phyloP scores from a whole-genome alignment of 495 filamentous ascomycete genomes.

The Penicillium herquei region DNA sequence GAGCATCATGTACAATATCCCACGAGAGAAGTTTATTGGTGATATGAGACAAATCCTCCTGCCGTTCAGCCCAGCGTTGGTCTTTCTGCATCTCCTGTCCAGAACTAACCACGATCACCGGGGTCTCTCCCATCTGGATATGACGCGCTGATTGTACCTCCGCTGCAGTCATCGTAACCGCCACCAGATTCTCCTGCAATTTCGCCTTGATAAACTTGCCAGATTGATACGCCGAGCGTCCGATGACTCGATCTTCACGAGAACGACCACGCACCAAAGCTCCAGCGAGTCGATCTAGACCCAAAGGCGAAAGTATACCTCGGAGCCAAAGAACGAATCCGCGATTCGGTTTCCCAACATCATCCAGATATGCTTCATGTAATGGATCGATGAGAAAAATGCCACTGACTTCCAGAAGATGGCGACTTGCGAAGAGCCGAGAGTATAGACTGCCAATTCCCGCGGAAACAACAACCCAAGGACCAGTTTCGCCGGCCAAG shows the following conservation, averaged over 20 bases:
- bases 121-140: slow-evolving; percentile 72
- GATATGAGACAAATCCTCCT: slow-evolving; percentile 76
- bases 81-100: slow-evolving; percentile 58
- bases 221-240: slow-evolving; percentile 70
- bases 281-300: slow-evolving; percentile 72
- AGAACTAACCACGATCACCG: slow-evolving; percentile 79
- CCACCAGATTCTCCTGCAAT: slow-evolving; percentile 89
- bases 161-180: slow-evolving; percentile 72
- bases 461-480: slow-evolving; percentile 72
- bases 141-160: slow-evolving; percentile 73
- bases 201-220: slow-evolving; percentile 84
- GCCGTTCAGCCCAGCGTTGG: slow-evolving; percentile 71
- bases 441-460: slow-evolving; percentile 83
- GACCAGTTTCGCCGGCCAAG: slow-evolving; percentile 75
- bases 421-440: slow-evolving; percentile 82
- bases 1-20: slow-evolving; percentile 82
- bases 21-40: slow-evolving; percentile 75
- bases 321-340: slow-evolving; percentile 85
- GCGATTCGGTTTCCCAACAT: slow-evolving; percentile 61
- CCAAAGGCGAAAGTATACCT: slow-evolving; percentile 81
- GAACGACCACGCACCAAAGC: slow-evolving; percentile 76
- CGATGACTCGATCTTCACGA: slow-evolving; percentile 81
- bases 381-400: slow-evolving; percentile 83
- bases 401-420: slow-evolving; percentile 67
- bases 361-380: slow-evolving; percentile 76